These are phyloP conservation scores for Dactylellina sp. DNA, from an alignment of 2,329 filamentous ascomycete species.

Conservation along the genomic window DNA sequence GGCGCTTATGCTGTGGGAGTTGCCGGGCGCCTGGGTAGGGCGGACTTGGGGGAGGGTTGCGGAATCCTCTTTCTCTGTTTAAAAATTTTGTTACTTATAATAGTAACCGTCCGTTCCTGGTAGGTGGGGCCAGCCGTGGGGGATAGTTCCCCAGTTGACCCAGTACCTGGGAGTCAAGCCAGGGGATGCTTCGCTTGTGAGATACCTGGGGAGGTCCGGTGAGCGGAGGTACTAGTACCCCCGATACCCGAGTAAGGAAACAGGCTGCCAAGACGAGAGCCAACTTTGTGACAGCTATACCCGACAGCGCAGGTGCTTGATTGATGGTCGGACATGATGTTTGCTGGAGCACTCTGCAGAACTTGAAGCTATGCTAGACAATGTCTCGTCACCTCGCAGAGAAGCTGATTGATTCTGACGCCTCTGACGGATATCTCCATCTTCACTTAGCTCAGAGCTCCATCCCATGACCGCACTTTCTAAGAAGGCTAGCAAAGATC, in stretches of 20 bases:
- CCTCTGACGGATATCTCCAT: conserved; percentile 18
- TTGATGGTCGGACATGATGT: background rate
- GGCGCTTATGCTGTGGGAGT: conserved; percentile 55
- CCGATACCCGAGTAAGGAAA: background rate
- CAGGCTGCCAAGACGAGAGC: background rate
- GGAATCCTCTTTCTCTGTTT: conserved; percentile 41
- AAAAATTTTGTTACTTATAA: conserved; percentile 54
- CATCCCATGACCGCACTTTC: too few species aligned
- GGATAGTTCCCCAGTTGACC: conserved; percentile 18
- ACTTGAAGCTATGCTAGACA: conserved; percentile 10
- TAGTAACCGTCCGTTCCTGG: conserved; percentile 28
- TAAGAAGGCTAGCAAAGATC: conserved; percentile 9
- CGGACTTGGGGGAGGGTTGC: conserved; percentile 33
- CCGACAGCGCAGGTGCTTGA: conserved; percentile 16
- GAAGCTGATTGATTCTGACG: conserved; percentile 30
- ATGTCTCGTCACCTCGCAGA: conserved; percentile 38
- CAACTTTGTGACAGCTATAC: background rate
- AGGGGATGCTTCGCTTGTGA: conserved; percentile 6
- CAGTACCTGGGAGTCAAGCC: conserved; percentile 12
- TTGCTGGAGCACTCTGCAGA: conserved; percentile 11
- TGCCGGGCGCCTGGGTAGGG: conserved; percentile 56
- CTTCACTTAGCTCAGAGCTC: too few species aligned
- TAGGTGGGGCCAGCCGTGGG: conserved; percentile 37
- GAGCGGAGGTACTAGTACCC: conserved; percentile 34
- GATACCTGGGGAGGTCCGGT: background rate